Base-by-base conservation (phyloP, 352 stramenopile genomes). In the Phytophthora aleatoria region DNA sequence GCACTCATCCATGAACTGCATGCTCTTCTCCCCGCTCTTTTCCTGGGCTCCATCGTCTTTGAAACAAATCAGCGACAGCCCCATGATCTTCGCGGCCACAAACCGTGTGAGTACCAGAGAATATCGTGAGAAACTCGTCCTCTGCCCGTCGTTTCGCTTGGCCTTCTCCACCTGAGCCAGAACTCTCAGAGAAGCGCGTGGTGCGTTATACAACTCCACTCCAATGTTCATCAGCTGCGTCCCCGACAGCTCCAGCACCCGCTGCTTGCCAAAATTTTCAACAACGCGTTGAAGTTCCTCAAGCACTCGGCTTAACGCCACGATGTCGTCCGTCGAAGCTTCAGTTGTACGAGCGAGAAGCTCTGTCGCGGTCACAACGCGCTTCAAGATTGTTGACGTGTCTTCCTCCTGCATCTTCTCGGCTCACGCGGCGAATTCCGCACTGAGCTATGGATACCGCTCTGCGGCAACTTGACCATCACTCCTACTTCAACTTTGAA, bases 121-220 rank as follows among this genome's bases (percentile, higher is more conserved):
- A 61, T 77, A 70, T 7, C 67, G 54, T 13, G 73, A 56, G 24
- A 70, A 79, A 24, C 15, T 56, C 7, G 20, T 44, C 2, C 7
- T 1, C 13, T 43, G 24, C 31, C 38, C 50, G 11, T 42, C n/a
- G 1, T 6, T 51, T 51, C 13, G 31, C 30, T 47, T 50, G 10
- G 44, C 28, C 31, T 66, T 72, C 41, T 76, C 70, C n/a, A 50
- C 45, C n/a, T 66, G 50, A 10, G 27, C 5, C 12, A 83, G 69
- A 36, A 52, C 58, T 56, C 71, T 85, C 12, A 85, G 63, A 38
- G 75, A 62, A 52, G 50, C 61, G 31, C 85, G 60, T 10, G 85
- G 81, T 8, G 70, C 74, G 30, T 94, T 94, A 48, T 94, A 94
- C 3, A 94, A 55, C n/a, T 77, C 60, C 39, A 91, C 73, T 3